phyloP scores from a whole-genome alignment of 2,329 filamentous ascomycete genomes.

The Fusarium longipes region DNA sequence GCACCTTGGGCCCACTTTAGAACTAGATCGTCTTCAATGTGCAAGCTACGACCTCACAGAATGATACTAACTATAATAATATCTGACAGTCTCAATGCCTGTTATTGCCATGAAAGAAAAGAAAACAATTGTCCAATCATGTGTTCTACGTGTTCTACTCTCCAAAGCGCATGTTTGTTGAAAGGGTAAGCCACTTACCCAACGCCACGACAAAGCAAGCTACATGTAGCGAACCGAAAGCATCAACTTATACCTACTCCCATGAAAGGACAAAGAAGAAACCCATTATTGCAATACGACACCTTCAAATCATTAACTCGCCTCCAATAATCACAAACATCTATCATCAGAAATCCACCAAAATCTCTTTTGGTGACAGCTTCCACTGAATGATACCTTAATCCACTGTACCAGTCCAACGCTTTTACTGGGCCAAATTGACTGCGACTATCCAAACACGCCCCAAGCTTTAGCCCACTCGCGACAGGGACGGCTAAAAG shows the following conservation, averaged over 20 bases:
- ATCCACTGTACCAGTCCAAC: slow-evolving; percentile 4
- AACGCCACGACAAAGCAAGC: neutral
- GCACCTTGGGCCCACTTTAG: slow-evolving; percentile 21
- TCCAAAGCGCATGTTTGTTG: neutral
- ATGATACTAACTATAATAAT: neutral
- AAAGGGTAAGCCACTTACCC: neutral
- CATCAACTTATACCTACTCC: neutral
- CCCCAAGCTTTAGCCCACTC: slow-evolving; percentile 34
- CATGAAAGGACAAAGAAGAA: neutral
- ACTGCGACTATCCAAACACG: slow-evolving; percentile 27
- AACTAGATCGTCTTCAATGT: neutral
- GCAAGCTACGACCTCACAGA: neutral
- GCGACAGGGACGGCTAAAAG: slow-evolving; percentile 29
- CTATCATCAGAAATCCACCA: neutral
- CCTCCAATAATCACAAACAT: neutral
- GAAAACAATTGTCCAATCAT: neutral
- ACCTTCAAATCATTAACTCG: neutral
- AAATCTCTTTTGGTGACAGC: neutral
- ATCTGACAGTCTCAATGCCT: neutral
- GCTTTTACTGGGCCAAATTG: slow-evolving; percentile 19
- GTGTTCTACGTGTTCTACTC: neutral
- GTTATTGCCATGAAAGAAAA: neutral
- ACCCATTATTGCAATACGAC: neutral
- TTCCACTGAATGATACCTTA: neutral
- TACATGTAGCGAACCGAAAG: neutral